Base-by-base conservation (phyloP, 441 rosid species). In the Populus hybrid region DNA sequence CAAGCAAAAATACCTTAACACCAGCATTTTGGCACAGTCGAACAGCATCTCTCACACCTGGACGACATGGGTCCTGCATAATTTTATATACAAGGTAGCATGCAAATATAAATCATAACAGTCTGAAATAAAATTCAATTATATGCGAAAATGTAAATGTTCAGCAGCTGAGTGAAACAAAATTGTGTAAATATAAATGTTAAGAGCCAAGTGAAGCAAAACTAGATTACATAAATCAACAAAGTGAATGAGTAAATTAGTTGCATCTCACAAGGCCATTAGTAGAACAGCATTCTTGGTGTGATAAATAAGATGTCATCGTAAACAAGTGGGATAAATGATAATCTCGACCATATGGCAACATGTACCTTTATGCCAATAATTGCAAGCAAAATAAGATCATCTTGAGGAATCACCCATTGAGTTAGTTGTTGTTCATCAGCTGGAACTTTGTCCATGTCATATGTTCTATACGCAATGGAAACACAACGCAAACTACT, bases 41-140 rank as follows among this genome's bases (percentile, higher is more conserved):
- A 73, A 95, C 95, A 74, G 98, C 89, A 80, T 87, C 90, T 90
- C 75, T 89, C 70, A 92, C 99, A 73, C 91, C 87, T 24, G 91
- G 93, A 42, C 99, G 97, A 76, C 99, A 95, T 63, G 99, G 99
- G 83, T 95, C 99, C 99, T 95, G 87, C 87, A 87, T 24, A 61
- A 34, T 80, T 71, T 73, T 30, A 73, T 16, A 70, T n/a, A 59
- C 72, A 24, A 73, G 14, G 30, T 28, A 68, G 24, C 7, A 23
- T 50, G 10, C 50, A 18, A n/a, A 18, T 46, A 21, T 38, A 69
- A 6, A 10, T 23, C 28, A 9, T 34, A 30, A 66, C 7, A 14
- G 8, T 2, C 34, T 66, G 69, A 66, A 28, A 3, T 30, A 66
- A 66, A 66, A 24, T 66, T 12, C 5, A 9, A 24, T 24, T 66